Evolutionary conservation across 139 green algal species (phyloP), one percentile per base, ranked within the genome.

Genomic region (Zygnema cylindricum): DNA sequence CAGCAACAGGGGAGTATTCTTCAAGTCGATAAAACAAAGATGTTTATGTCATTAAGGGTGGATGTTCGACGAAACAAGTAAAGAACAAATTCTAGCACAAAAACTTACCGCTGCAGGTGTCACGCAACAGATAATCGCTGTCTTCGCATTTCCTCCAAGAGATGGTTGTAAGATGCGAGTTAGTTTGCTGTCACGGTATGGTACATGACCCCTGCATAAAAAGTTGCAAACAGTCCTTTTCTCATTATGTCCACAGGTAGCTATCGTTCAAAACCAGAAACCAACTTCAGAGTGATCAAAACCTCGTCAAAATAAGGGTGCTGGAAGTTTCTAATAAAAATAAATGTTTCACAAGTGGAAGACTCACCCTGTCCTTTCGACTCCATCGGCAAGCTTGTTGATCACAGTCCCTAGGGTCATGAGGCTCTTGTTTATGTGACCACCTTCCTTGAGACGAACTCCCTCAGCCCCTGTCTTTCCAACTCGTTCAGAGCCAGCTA

Each of bases 101-200:
- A 36, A 25, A 88, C 3, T 90, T 41, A 96, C 69, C 0, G 77
- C 32, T 0, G 96, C 95, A 0, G 97, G 97, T 1, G 97, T 98
- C 86, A 98, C 95, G 87, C 95, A 95, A 89, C 95, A 98, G 83
- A 99, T 98, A 92, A 99, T 98, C 76, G 95, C 95, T 0, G 97
- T 99, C 91, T 98, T 98, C 41, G 97, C 94, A 87, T 99, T 99
- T 71, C 97, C 97, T 43, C 97, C 97, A 82, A 99, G 94, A 0
- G 95, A 96, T 0, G 96, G 95, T 94, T 99, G 97, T 2, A 92
- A 39, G 23, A 93, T 94, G 39, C 91, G 86, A 41, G 91, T 94
- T 33, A 94, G 63, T 81, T 91, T 88, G 49, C 76, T 93, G 82
- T 91, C 92, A 33, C 92, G 57, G 55, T 92, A 94, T 2, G 91